Conservation (phyloP, 1,284 basidiomycete species). For the Phlebopus sp. region DNA sequence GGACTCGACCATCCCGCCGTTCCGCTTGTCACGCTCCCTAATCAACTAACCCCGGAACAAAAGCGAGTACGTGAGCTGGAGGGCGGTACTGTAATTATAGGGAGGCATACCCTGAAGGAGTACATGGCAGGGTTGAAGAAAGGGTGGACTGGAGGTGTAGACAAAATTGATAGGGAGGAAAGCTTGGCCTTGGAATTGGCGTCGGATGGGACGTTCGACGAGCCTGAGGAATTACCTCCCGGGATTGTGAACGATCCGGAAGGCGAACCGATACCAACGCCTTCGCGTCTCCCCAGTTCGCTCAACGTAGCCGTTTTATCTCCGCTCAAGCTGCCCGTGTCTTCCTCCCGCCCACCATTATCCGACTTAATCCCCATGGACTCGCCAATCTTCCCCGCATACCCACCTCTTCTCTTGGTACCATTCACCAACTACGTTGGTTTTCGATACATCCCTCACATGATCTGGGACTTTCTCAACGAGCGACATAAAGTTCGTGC, state of each 20-base stretch:
- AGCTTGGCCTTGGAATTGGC: conserved; percentile 66
- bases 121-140: conserved; percentile 83
- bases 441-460: conserved; percentile 82
- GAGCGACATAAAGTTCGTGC: conserved; percentile 75
- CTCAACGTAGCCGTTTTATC: conserved; percentile 41
- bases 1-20: conserved; percentile 58
- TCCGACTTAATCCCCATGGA: conserved; percentile 10
- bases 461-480: conserved; percentile 93
- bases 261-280: conserved; percentile 39
- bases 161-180: conserved; percentile 75
- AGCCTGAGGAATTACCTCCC: conserved; percentile 40
- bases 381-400: conserved; percentile 60
- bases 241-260: conserved; percentile 30
- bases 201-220: conserved; percentile 78
- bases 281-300: conserved; percentile 39
- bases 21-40: conserved; percentile 51
- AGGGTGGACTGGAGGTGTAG: conserved; percentile 82
- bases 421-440: conserved; percentile 88
- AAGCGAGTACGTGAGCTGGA: conserved; percentile 64
- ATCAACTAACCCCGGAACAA: conserved; percentile 54
- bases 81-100: conserved; percentile 86
- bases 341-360: conserved; percentile 21
- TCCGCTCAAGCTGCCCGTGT: conserved; percentile 33
- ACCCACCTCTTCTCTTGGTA: conserved; percentile 84
- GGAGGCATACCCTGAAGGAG: conserved; percentile 91